Conservation (phyloP, 805 yeast genomes). For the Metschnikowia cerradonensis region DNA sequence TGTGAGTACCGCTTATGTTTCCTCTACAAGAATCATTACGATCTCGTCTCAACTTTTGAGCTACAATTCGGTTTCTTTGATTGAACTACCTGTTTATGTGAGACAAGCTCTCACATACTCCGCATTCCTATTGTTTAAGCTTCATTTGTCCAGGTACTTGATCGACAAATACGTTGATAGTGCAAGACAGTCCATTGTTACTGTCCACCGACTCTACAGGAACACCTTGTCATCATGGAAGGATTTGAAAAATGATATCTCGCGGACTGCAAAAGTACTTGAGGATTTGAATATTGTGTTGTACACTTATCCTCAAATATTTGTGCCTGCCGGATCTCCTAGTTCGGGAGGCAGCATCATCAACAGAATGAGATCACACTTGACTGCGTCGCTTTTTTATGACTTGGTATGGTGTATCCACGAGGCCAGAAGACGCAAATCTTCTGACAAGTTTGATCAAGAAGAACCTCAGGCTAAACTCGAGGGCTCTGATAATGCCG, state of each 20-base stretch:
- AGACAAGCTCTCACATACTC: conserved; percentile 83
- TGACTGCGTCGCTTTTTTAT: conserved; percentile 86
- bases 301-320: conserved; percentile 81
- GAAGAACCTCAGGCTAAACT: conserved; percentile 5
- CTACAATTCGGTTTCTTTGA: conserved; percentile 57
- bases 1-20: conserved; percentile 73
- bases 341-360: conserved; percentile 48
- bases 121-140: conserved; percentile 71
- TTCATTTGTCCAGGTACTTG: conserved; percentile 73
- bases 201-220: conserved; percentile 82
- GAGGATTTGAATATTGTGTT: conserved; percentile 85
- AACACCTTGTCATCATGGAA: conserved; percentile 91
- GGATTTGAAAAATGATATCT: conserved; percentile 82
- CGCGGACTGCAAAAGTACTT: conserved; percentile 85
- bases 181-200: conserved; percentile 88
- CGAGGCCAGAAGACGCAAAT: conserved; percentile 76
- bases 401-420: conserved; percentile 93
- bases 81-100: conserved; percentile 81
- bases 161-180: conserved; percentile 76
- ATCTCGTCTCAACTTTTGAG: conserved; percentile 62
- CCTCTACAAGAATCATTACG: conserved; percentile 80
- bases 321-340: conserved; percentile 33
- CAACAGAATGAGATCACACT: conserved; percentile 84
- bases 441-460: conserved; percentile 28
- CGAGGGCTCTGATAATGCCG: conserved; percentile 4